Evolutionary conservation across 768 basidiomycete genomes (phyloP).

Genomic region (Trametes villosa): DNA sequence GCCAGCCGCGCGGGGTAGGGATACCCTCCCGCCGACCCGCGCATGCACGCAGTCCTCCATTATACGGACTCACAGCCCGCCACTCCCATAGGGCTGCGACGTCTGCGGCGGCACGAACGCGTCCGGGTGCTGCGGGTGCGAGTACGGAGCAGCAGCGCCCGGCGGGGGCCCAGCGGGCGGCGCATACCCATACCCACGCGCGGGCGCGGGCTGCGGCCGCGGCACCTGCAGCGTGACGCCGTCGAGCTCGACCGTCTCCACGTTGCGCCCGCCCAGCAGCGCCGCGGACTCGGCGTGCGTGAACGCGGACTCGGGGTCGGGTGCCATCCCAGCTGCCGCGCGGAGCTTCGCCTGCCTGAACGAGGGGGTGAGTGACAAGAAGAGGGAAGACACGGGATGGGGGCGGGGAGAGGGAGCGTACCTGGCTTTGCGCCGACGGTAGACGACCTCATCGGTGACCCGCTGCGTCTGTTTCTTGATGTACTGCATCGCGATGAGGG

Average conservation of each 20-base stretch:
- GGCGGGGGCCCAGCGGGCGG: no score
- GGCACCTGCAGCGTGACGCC: constrained; percentile 7
- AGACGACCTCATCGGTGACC: constrained; percentile 65
- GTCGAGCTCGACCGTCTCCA: not conserved
- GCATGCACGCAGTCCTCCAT: no score
- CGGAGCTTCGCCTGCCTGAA: constrained; percentile 18
- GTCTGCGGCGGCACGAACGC: no score
- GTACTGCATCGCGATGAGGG: constrained; percentile 79
- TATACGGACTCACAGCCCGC: no score
- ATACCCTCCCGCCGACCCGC: no score
- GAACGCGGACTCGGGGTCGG: constrained; percentile 11
- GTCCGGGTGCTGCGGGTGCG: not conserved
- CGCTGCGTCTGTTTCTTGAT: constrained; percentile 69
- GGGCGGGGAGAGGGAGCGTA: constrained; percentile 29
- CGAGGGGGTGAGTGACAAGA: not conserved
- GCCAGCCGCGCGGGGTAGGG: no score
- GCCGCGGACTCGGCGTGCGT: not conserved
- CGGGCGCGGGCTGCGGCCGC: not conserved
- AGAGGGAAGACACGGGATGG: not conserved
- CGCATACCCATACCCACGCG: not conserved
- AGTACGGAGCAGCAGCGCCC: not conserved
- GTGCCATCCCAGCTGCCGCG: constrained; percentile 5
- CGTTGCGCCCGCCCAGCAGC: not conserved
- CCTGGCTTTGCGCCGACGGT: constrained; percentile 71
- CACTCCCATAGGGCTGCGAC: no score